A percentile compares a stretch with the other conserved stretches of the same genome.
These are phyloP conservation scores for Zygotorulaspora chibaensis DNA, from an alignment of 805 yeast species.

Conservation along the genomic window DNA sequence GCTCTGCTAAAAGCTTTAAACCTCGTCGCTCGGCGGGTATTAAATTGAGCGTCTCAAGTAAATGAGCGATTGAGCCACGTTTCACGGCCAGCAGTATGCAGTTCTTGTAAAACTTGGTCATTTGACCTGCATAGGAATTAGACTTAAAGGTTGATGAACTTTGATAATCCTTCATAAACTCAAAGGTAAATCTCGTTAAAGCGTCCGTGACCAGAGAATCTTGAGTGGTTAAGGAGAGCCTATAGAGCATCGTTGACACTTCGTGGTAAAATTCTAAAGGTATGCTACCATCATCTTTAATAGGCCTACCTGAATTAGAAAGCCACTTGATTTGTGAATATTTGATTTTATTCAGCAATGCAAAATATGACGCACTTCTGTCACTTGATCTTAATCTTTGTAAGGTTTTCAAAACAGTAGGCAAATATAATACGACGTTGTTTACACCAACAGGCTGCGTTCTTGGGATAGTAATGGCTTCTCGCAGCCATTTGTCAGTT, in stretches of 20 bases:
- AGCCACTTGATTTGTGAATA: conserved; percentile 24
- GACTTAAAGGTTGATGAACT: conserved; percentile 5
- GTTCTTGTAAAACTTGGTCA: conserved; percentile 16
- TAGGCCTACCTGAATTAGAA: conserved; percentile 11
- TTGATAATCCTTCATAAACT: conserved; percentile 16
- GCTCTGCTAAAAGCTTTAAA: conserved; percentile 9
- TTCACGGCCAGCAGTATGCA: conserved; percentile 15
- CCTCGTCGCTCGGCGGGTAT: conserved; percentile 2
- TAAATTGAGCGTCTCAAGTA: conserved; percentile 7
- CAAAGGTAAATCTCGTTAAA: conserved; percentile 22
- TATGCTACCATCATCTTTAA: conserved; percentile 1
- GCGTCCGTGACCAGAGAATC: conserved; percentile 7
- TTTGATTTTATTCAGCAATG: conserved; percentile 21
- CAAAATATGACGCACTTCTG: conserved; percentile 18
- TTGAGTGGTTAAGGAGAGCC: conserved; percentile 11
- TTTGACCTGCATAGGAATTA: conserved; percentile 3
- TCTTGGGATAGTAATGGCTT: conserved; percentile 12
- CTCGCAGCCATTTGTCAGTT: conserved; percentile 22
- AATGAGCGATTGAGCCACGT: conserved; percentile 16
- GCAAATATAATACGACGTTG: conserved; percentile 9
- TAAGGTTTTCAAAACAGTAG: conserved; percentile 21
- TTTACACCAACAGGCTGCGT: not conserved
- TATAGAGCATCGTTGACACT: conserved; percentile 24
- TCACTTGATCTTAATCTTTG: conserved; percentile 22
- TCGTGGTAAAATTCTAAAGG: conserved; percentile 30